Evolutionary conservation across 2,329 filamentous ascomycete genomes (phyloP).

Genomic region (Paecilomyces sp.): DNA sequence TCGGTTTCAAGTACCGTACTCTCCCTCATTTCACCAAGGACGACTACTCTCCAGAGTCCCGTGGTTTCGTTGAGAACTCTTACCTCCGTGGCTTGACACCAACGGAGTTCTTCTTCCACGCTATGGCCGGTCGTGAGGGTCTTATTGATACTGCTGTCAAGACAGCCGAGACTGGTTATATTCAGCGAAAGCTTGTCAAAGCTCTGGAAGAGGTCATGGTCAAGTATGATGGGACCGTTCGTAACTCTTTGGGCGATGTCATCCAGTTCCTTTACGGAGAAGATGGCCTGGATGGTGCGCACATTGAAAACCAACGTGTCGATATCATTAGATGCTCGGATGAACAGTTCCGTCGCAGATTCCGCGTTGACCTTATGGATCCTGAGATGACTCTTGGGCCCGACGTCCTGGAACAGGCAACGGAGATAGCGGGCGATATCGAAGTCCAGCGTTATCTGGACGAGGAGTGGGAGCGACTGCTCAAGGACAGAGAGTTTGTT

Average conservation of each 20-base stretch:
- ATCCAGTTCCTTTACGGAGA: slow-evolving; percentile 97
- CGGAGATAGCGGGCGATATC: slow-evolving; percentile 80
- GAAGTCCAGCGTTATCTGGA: slow-evolving; percentile 81
- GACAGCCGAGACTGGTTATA: slow-evolving; percentile 98
- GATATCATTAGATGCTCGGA: slow-evolving; percentile 79
- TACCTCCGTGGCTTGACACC: slow-evolving; percentile 94
- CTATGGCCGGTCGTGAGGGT: slow-evolving; percentile 99
- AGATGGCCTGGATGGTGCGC: slow-evolving; percentile 86
- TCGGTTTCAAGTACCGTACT: slow-evolving; percentile 97
- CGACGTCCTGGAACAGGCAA: slow-evolving; percentile 76
- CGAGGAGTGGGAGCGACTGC: slow-evolving; percentile 74
- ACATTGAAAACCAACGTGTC: slow-evolving; percentile 88
- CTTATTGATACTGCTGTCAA: slow-evolving; percentile 99
- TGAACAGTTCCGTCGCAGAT: slow-evolving; percentile 69
- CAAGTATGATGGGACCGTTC: slow-evolving; percentile 94
- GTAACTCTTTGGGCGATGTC: slow-evolving; percentile 93
- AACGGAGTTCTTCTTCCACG: slow-evolving; percentile 98
- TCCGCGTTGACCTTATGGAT: slow-evolving; percentile 81
- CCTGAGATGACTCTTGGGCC: slow-evolving; percentile 53
- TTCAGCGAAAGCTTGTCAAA: slow-evolving; percentile 96
- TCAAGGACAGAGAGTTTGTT: slow-evolving; percentile 66
- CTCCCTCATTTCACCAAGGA: slow-evolving; percentile 98
- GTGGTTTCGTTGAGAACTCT: slow-evolving; percentile 97
- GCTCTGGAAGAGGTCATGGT: slow-evolving; percentile 96
- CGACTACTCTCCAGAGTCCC: slow-evolving; percentile 93